Base-by-base conservation (phyloP, 2,329 filamentous ascomycete species). In the Exophiala dermatitidis region DNA sequence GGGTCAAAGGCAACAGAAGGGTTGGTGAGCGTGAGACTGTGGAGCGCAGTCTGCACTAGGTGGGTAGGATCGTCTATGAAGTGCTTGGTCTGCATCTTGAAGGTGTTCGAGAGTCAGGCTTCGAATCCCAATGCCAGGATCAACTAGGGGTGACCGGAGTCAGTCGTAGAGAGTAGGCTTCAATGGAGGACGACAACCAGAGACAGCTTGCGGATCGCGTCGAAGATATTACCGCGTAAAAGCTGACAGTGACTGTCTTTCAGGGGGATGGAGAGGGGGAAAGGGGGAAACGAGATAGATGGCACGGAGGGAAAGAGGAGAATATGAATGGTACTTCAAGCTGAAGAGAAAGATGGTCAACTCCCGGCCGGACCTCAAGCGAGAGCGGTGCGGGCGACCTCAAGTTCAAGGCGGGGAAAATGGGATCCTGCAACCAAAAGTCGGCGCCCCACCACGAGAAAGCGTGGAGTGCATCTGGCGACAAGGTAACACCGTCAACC, bases 1-100 rank as follows among this genome's bases (percentile, higher is more conserved):
- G 73, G 70, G 68, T 96, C 90, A 62, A 93, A 80, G 48, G 86
- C 85, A 28, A 94, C 75, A 34, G 85, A 85, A 5, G 91, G 91
- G 69, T 96, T 96, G 47, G 86, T 90, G 57, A 87, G 74, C 26
- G 89, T 91, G 33, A 93, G 77, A 58, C 85, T 83, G 63, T 83
- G 79, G 19, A 96, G 82, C 42, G 90, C 87, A 40, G 82, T 77
- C 66, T 81, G 78, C 68, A 96, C 88, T 48, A 96, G 81, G 65
- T 86, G 79, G 49, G 83, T 58, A 65, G 72, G 72, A 52, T 61
- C 59, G 45, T 58, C 48, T 48, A 62, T 60, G 52, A 63, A 62
- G 33, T 55, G 53, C 32, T 55, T 55, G 42, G 42, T 45, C 42
- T 45, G 42, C 42, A 45, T 45, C 10, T 45, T 45, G 28, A 32